Percentiles rank a stretch among this genome's conserved stretches.
phyloP scores from a whole-genome alignment of 352 stramenopile genomes.

The Phytophthora pini region DNA sequence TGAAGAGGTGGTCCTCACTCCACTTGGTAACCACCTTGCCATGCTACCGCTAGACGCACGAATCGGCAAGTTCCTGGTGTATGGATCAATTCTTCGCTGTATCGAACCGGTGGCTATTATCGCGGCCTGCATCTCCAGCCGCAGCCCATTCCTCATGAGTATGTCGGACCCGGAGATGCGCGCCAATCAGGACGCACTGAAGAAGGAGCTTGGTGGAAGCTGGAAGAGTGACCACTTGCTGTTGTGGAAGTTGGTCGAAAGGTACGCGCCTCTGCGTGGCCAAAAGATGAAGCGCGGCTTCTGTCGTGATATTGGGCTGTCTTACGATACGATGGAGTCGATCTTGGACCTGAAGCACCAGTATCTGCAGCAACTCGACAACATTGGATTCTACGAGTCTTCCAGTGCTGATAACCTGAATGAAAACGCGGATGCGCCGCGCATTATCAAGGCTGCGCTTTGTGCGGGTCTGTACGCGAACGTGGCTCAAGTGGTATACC shows the following conservation, averaged over 20 bases:
- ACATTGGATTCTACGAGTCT: slow-evolving; percentile 81
- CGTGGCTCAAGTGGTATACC: slow-evolving; percentile 88
- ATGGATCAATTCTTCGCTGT: slow-evolving; percentile 87
- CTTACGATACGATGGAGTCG: slow-evolving; percentile 90
- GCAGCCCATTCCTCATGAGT: slow-evolving; percentile 80
- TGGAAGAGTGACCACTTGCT: slow-evolving; percentile 86
- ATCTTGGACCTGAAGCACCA: slow-evolving; percentile 93
- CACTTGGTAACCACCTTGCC: slow-evolving; percentile 90
- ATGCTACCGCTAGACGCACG: slow-evolving; percentile 87
- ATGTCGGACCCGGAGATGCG: slow-evolving; percentile 70
- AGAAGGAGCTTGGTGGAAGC: slow-evolving; percentile 63
- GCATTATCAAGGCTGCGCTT: slow-evolving; percentile 92
- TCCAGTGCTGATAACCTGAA: slow-evolving; percentile 54
- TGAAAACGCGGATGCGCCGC: slow-evolving; percentile 71
- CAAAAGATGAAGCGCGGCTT: slow-evolving; percentile 68
- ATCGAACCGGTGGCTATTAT: slow-evolving; percentile 86
- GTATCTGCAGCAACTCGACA: slow-evolving; percentile 80
- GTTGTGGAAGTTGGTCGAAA: slow-evolving; percentile 82
- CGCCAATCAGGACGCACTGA: slow-evolving; percentile 63
- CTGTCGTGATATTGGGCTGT: slow-evolving; percentile 78
- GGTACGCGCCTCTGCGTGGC: slow-evolving; percentile 54
- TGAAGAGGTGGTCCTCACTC: slow-evolving; percentile 88
- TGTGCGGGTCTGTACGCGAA: slow-evolving; percentile 87
- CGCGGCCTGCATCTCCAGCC: slow-evolving; percentile 80
- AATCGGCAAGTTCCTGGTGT: slow-evolving; percentile 90